Evolutionary conservation across 192 early-diverging fungal species (phyloP).

Genomic region (Dissophora globulifera): DNA sequence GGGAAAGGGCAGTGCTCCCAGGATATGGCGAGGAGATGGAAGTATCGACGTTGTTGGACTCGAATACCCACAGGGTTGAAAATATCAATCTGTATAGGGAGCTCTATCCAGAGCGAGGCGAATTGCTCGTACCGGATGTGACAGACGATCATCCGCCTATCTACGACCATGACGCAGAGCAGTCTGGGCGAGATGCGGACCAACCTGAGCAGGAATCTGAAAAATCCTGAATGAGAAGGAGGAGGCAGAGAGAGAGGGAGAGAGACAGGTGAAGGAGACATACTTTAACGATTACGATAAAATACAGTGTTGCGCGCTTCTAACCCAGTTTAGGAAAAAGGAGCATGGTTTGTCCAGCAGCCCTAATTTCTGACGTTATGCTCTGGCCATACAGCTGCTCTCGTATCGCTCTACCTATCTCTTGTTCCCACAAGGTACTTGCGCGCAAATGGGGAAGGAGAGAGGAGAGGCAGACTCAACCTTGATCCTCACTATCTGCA

Average conservation of each 20-base stretch:
- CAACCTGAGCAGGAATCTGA: too few species aligned
- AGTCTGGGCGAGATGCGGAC: too few species aligned
- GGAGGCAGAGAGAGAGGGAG: too few species aligned
- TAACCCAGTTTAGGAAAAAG: slow-evolving; percentile 5
- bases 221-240: too few species aligned
- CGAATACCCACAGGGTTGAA: slow-evolving; percentile 11
- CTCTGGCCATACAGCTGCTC: background rate
- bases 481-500: too few species aligned
- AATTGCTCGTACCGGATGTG: slow-evolving; percentile 9
- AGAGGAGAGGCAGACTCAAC: too few species aligned
- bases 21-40: slow-evolving; percentile 12
- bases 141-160: slow-evolving; percentile 10
- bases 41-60: slow-evolving; percentile 12
- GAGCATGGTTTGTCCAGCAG: slow-evolving; percentile 55
- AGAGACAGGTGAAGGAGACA: too few species aligned
- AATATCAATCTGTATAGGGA: background rate
- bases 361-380: background rate
- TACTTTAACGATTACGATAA: too few species aligned
- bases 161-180: slow-evolving; percentile 1
- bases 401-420: too few species aligned
- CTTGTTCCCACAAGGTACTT: too few species aligned
- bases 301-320: too few species aligned
- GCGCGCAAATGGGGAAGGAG: too few species aligned
- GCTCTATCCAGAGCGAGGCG: slow-evolving; percentile 7
- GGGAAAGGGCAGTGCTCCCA: slow-evolving; percentile 1